Evolutionary conservation across 2,329 filamentous ascomycete species (phyloP).

Genomic region (Clarireedia hainanense): DNA sequence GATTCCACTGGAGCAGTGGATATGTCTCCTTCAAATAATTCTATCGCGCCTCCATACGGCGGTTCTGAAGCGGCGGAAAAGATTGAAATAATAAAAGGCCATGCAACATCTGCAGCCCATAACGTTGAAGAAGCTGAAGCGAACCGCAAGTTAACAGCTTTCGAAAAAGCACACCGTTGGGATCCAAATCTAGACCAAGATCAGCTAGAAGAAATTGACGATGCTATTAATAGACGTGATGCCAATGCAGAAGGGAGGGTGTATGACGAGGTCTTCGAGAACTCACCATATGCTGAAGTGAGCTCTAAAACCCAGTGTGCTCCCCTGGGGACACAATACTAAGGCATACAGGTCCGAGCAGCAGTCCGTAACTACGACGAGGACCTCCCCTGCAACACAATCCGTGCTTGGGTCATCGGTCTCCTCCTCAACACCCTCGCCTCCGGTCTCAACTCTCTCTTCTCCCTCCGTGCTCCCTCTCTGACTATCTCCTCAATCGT

Average conservation of each 20-base stretch:
- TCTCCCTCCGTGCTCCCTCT: conserved; percentile 23
- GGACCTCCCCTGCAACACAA: conserved; percentile 56
- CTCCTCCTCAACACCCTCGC: conserved; percentile 26
- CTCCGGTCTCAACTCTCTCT: conserved; percentile 24
- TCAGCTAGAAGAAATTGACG: conserved; percentile 14
- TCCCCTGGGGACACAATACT: not conserved
- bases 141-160: conserved; percentile 11
- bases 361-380: conserved; percentile 41
- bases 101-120: conserved; percentile 1
- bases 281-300: conserved; percentile 14
- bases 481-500: conserved; percentile 36
- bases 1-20: not conserved
- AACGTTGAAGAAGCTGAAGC: conserved; percentile 11
- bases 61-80: not conserved
- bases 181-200: conserved; percentile 14
- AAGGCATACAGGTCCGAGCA: conserved; percentile 11
- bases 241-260: conserved; percentile 9
- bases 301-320: not conserved
- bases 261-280: conserved; percentile 16
- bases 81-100: conserved; percentile 8
- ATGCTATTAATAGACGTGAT: conserved; percentile 12
- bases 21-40: not conserved
- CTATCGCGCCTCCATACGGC: not conserved
- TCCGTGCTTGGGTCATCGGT: conserved; percentile 50
- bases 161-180: conserved; percentile 15